phyloP scores from a whole-genome alignment of 805 yeast genomes.

The Lipomyces japonicus region DNA sequence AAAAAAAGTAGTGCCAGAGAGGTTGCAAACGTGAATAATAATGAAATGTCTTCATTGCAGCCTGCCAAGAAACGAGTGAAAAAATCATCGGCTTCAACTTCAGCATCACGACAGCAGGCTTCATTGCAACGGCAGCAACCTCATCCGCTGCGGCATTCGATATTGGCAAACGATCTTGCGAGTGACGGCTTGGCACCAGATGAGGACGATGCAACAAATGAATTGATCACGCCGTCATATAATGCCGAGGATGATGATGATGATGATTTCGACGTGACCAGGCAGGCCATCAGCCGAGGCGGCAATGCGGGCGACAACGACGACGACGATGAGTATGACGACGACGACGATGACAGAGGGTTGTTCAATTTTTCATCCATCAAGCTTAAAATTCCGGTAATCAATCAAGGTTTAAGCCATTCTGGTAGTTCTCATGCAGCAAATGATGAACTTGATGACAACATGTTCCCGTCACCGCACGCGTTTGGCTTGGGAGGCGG shows the following conservation, averaged over 20 bases:
- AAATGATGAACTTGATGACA: slow-evolving; percentile 3
- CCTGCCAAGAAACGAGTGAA: neutral
- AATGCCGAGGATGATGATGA: slow-evolving; percentile 9
- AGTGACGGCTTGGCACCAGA: slow-evolving; percentile 1
- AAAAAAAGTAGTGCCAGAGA: too few relatives aligned
- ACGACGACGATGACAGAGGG: slow-evolving; percentile 12
- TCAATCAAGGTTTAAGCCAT: too few relatives aligned
- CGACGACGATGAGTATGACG: slow-evolving; percentile 14
- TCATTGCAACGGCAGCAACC: slow-evolving; percentile 7
- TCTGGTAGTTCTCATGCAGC: too few relatives aligned
- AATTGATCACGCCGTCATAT: neutral
- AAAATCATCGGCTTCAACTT: neutral
- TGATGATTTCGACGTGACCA: slow-evolving; percentile 25
- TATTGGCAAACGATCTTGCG: slow-evolving; percentile 13
- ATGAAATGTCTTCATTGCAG: too few relatives aligned
- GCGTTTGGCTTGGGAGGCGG: slow-evolving; percentile 7
- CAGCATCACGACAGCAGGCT: slow-evolving; percentile 1
- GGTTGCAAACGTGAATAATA: too few relatives aligned
- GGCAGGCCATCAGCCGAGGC: slow-evolving; percentile 12
- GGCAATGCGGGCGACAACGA: slow-evolving; percentile 14
- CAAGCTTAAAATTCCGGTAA: neutral
- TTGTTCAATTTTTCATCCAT: slow-evolving; percentile 6
- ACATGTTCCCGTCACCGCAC: slow-evolving; percentile 13
- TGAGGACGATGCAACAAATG: slow-evolving; percentile 3
- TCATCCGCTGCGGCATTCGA: slow-evolving; percentile 23